A percentile compares a stretch with the other conserved stretches of the same genome.
Conservation (phyloP, 2,329 filamentous ascomycete species). For the Periconia sp. region DNA sequence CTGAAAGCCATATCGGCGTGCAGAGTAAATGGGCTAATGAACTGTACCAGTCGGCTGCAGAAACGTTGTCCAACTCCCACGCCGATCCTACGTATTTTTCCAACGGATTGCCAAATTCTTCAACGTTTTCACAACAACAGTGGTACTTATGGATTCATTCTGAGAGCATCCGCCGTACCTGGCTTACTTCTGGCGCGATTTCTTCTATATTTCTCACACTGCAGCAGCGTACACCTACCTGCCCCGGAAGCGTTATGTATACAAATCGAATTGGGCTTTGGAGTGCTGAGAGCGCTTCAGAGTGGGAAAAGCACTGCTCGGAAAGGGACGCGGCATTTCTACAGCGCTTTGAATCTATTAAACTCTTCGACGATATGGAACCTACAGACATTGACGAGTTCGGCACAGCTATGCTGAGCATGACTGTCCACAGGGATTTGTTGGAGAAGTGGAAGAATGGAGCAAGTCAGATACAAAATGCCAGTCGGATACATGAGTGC, state of each 20-base stretch:
- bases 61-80: not conserved
- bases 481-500: no score
- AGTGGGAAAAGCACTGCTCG: slow-evolving; percentile 7
- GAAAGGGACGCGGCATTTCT: slow-evolving; percentile 7
- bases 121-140: not conserved
- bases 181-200: slow-evolving; percentile 7
- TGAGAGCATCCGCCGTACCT: slow-evolving; percentile 14
- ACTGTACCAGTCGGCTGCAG: not conserved
- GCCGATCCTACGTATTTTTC: not conserved
- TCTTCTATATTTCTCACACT: slow-evolving; percentile 4
- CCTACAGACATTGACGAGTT: slow-evolving; percentile 14
- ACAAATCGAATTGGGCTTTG: slow-evolving; percentile 11
- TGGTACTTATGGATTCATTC: slow-evolving; percentile 15
- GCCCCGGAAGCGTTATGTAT: slow-evolving; percentile 11
- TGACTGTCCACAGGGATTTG: slow-evolving; percentile 7
- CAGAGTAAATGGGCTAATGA: not conserved
- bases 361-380: slow-evolving; percentile 6
- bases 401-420: slow-evolving; percentile 9
- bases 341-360: not conserved
- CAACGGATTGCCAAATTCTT: not conserved
- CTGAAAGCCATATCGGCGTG: slow-evolving; percentile 34
- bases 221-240: slow-evolving; percentile 9
- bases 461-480: not conserved
- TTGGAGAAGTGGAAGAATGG: slow-evolving; percentile 1
- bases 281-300: slow-evolving; percentile 3